Conservation (phyloP, 148 eudicot species). For the Suaeda aralocaspica region DNA sequence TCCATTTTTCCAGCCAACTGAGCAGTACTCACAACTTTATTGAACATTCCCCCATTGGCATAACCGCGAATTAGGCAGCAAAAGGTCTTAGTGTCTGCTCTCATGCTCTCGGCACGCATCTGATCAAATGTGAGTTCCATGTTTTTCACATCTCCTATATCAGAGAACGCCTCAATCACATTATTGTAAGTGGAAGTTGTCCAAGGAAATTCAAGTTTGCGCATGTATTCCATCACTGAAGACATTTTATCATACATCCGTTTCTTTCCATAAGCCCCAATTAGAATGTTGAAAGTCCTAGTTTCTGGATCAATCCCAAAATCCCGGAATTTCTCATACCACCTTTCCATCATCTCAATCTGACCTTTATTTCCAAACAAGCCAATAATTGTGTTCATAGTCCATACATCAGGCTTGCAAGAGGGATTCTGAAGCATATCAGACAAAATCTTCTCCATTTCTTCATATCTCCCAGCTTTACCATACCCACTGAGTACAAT, state of each 20-base stretch:
- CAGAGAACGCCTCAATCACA: conserved; percentile 91
- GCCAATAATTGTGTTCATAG: conserved; percentile 83
- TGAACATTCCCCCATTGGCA: conserved; percentile 73
- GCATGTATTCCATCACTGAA: conserved; percentile 96
- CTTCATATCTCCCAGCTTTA: conserved; percentile 69
- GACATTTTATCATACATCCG: conserved; percentile 94
- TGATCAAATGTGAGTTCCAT: conserved; percentile 86
- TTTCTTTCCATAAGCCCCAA: conserved; percentile 95
- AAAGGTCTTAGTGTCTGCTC: conserved; percentile 78
- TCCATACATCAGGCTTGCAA: conserved; percentile 88
- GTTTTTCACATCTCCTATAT: conserved; percentile 69
- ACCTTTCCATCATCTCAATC: conserved; percentile 88
- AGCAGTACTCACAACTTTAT: conserved; percentile 67
- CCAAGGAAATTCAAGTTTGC: conserved; percentile 85
- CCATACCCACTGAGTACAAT: conserved; percentile 80
- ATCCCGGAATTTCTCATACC: conserved; percentile 88
- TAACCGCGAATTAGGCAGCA: conserved; percentile 84
- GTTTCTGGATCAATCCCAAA: conserved; percentile 94
- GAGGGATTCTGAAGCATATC: conserved; percentile 67
- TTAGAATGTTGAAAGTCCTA: conserved; percentile 85
- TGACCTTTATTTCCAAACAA: conserved; percentile 90
- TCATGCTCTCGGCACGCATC: conserved; percentile 93
- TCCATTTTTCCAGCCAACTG: conserved; percentile 82
- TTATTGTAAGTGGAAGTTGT: conserved; percentile 96
- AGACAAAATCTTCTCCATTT: conserved; percentile 77